Evolutionary conservation across 805 yeast species (phyloP), one percentile per base, ranked within the genome.

Genomic region (Candida caryicola): DNA sequence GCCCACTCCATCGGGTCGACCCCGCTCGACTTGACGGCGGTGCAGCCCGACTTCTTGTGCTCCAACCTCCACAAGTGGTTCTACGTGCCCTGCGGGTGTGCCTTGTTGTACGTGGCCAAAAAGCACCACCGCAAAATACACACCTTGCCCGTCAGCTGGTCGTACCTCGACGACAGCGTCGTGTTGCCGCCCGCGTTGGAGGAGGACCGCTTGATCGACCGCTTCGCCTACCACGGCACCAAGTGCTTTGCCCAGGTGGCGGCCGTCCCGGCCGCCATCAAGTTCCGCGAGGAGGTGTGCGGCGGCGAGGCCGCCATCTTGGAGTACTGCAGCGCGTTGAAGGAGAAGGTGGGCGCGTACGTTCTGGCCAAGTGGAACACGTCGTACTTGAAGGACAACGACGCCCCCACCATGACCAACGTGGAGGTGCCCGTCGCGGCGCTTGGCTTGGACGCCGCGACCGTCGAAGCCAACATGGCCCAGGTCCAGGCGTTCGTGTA

Each of bases 1-100:
- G 91, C 90, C 4, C 91, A 84, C 52, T 74, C 78, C 1, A 66
- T 77, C 25, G 91, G 91, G 0, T 59, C 70, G 38, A 49, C 76
- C 21, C 71, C 73, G 7, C 37, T 75, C n/a, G 61, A 69, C 32
- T 46, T 79, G 25, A 57, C 55, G 9, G 51, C 51, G 9, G 45
- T 74, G 17, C 45, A 66, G 33, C 85, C 88, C 0, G 88, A 82
- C 49, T 83, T 80, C 52, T 74, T 68, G 52, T 66, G 73, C 17
- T 59, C 82, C 15, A 84, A 83, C 50, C 60, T 82, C 14, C 90
- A 84, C 64, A 84, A 84, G 51, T 84, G 90, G 90, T 61, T 69
- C 28, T 77, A 52, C 45, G 69, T 71, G 16, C 85, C 87, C 3
- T 65, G 77, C 31, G 76, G 81, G 4, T 71, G 73, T 47, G 82